These are phyloP conservation scores for Sesbania bispinosa DNA, from an alignment of 306 rosid species.

Conservation along the genomic window DNA sequence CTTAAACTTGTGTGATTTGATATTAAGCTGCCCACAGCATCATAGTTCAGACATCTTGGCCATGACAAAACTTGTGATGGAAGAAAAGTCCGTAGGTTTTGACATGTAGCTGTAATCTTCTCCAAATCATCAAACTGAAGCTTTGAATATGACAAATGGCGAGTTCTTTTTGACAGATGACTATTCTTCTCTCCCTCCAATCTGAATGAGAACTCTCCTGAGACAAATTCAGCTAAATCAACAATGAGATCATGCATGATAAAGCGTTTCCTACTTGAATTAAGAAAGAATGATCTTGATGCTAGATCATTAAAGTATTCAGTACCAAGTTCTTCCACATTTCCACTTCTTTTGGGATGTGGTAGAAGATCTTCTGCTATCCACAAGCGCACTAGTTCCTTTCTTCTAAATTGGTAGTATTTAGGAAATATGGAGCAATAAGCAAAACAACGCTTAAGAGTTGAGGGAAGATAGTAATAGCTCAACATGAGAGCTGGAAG, in stretches of 20 bases:
- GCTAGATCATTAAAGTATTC: not conserved
- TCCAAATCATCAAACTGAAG: not conserved
- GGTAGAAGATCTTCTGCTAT: not conserved
- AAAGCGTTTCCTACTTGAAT: not conserved
- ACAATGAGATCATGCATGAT: not conserved
- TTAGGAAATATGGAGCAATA: not conserved
- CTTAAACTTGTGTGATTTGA: not conserved
- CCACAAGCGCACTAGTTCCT: not conserved
- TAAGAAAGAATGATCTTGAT: not conserved
- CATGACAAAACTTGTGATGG: not conserved
- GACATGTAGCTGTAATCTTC: not conserved
- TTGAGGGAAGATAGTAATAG: not conserved
- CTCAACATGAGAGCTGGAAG: slow-evolving; percentile 12
- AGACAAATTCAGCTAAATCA: not conserved
- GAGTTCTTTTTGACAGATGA: not conserved
- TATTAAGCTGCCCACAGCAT: not conserved
- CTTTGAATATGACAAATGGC: not conserved
- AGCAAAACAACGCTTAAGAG: not conserved
- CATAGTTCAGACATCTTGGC: slow-evolving; percentile 3
- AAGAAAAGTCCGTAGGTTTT: not conserved
- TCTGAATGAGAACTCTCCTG: slow-evolving; percentile 2
- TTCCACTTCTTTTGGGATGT: not conserved
- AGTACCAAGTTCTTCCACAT: not conserved
- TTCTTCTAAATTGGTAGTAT: not conserved
- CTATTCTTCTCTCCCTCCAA: not conserved